Percentiles rank a stretch among this genome's conserved stretches.
These are phyloP conservation scores for Coriolopsis trogii DNA, from an alignment of 1,284 basidiomycete genomes.

Conservation along the genomic window DNA sequence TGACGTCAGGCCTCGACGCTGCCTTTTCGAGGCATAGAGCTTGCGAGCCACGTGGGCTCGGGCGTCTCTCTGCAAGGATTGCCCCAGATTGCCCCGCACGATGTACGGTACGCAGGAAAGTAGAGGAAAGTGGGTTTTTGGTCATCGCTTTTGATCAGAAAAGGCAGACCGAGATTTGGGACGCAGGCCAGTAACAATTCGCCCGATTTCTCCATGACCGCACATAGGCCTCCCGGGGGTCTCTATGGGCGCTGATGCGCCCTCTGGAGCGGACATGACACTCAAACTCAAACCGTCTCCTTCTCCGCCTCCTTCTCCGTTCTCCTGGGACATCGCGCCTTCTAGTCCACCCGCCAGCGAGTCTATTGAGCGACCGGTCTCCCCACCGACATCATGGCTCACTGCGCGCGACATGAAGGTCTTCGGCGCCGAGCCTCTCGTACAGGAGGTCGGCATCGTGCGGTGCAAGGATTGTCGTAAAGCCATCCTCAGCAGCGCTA, in stretches of 20 bases:
- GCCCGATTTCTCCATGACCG: no score
- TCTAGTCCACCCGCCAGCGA: constrained; percentile 39
- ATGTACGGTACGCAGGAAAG: neutral
- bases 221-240: no score
- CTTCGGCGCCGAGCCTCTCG: constrained; percentile 77
- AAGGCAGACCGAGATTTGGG: no score
- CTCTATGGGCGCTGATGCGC: neutral
- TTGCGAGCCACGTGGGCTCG: neutral
- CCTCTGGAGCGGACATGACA: constrained; percentile 40
- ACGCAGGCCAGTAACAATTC: no score
- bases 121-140: no score
- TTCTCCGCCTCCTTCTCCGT: constrained; percentile 44
- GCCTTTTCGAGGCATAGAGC: neutral
- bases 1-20: constrained; percentile 21
- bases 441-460: constrained; percentile 68
- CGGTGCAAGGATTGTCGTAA: constrained; percentile 81
- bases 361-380: constrained; percentile 35
- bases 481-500: constrained; percentile 74
- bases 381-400: constrained; percentile 82
- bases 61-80: no score
- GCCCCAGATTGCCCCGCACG: no score
- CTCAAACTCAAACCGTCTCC: constrained; percentile 58
- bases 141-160: no score
- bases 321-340: constrained; percentile 59
- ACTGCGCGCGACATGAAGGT: constrained; percentile 86